Conservation (phyloP, 345 rosid genomes). For the Dovyalis caffra region DNA sequence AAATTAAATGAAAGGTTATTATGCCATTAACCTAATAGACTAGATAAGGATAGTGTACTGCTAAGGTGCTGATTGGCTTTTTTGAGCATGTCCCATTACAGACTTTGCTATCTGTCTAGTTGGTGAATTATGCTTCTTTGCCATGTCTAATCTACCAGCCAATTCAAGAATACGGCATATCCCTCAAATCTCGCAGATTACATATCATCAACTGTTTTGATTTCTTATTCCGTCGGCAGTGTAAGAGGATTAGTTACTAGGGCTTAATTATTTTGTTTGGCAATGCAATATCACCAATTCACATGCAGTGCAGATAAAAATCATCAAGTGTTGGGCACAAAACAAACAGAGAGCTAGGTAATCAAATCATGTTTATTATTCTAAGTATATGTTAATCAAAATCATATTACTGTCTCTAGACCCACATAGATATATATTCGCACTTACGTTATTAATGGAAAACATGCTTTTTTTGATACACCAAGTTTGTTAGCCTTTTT, state of each 20-base stretch:
- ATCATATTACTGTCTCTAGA: neutral
- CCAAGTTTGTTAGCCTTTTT: too few relatives aligned
- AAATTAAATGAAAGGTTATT: neutral
- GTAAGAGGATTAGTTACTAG: neutral
- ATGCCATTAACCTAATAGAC: conserved; percentile 10
- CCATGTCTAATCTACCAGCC: neutral
- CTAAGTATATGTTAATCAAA: neutral
- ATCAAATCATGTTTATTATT: neutral
- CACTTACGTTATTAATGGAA: neutral
- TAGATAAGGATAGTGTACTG: conserved; percentile 18
- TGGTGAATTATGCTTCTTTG: conserved; percentile 8
- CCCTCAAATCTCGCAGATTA: conserved; percentile 38
- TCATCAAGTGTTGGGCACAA: neutral
- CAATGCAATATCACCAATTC: neutral
- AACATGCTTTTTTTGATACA: neutral
- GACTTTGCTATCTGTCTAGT: conserved; percentile 16
- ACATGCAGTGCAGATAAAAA: neutral
- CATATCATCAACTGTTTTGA: neutral
- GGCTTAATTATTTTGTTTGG: neutral
- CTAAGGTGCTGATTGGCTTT: neutral
- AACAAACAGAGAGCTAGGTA: neutral
- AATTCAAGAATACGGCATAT: conserved; percentile 21
- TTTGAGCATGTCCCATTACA: conserved; percentile 5
- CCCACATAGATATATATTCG: neutral
- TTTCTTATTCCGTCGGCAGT: conserved; percentile 15